phyloP scores from a whole-genome alignment of 2,329 filamentous ascomycete species.

The Aspergillus pseudoviridinutans region DNA sequence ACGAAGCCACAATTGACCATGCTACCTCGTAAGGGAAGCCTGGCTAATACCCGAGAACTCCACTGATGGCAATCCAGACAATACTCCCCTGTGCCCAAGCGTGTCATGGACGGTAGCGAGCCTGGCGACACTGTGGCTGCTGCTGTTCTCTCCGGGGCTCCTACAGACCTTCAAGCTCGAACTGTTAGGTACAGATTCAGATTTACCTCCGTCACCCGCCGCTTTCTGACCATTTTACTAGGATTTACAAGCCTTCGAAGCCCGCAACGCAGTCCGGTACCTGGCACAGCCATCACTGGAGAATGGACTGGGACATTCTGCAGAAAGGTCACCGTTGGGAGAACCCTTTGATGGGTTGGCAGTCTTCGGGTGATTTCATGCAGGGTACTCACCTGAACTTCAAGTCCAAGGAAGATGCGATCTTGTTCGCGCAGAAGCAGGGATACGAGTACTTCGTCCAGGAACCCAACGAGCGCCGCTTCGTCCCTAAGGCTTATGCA shows the following conservation, averaged over 20 bases:
- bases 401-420: constrained; percentile 89
- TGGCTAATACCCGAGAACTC: neutral
- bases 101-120: constrained; percentile 88
- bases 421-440: constrained; percentile 95
- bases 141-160: constrained; percentile 84
- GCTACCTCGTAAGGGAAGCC: constrained; percentile 71
- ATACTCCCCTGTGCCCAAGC: constrained; percentile 87
- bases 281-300: constrained; percentile 82
- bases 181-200: constrained; percentile 71
- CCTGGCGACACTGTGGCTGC: constrained; percentile 70
- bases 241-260: constrained; percentile 88
- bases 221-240: constrained; percentile 38
- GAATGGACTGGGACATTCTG: constrained; percentile 97
- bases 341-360: constrained; percentile 98
- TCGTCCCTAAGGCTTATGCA: constrained; percentile 89
- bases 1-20: constrained; percentile 75
- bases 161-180: constrained; percentile 86
- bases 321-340: constrained; percentile 95
- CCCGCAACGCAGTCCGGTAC: constrained; percentile 93
- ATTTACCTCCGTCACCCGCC: neutral
- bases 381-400: constrained; percentile 90
- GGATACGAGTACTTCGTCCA: constrained; percentile 99
- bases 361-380: constrained; percentile 91
- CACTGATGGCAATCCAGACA: constrained; percentile 53
- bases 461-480: constrained; percentile 84